Evolutionary conservation across 805 yeast genomes (phyloP).

Genomic region (Nakazawaea pomicola): DNA sequence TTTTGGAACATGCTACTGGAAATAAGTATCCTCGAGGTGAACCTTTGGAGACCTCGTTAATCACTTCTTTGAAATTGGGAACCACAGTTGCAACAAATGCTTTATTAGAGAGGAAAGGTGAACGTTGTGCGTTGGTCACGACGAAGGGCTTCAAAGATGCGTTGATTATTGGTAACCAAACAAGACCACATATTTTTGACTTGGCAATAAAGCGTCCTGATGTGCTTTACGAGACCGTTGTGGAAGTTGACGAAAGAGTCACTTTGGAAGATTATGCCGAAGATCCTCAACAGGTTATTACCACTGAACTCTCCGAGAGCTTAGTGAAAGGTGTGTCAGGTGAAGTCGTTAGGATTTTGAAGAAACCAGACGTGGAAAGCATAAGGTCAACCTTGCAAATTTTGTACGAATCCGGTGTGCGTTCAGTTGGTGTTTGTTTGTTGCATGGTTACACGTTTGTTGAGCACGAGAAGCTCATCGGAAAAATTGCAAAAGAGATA

Average conservation of each 20-base stretch:
- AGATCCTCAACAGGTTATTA: slow-evolving; percentile 43
- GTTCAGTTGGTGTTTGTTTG: slow-evolving; percentile 67
- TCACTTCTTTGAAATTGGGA: slow-evolving; percentile 78
- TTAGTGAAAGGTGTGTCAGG: slow-evolving; percentile 59
- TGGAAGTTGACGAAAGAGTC: slow-evolving; percentile 87
- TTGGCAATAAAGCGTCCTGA: slow-evolving; percentile 68
- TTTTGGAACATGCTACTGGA: slow-evolving; percentile 57
- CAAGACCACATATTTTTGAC: slow-evolving; percentile 87
- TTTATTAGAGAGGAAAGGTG: slow-evolving; percentile 87
- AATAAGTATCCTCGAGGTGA: slow-evolving; percentile 51
- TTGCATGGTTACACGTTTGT: slow-evolving; percentile 72
- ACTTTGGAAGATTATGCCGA: slow-evolving; percentile 78
- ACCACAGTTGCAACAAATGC: slow-evolving; percentile 97
- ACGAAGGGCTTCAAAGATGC: slow-evolving; percentile 88
- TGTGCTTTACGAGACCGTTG: slow-evolving; percentile 67
- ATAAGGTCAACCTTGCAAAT: slow-evolving; percentile 36
- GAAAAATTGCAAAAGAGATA: slow-evolving; percentile 51
- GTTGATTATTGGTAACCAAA: slow-evolving; percentile 81
- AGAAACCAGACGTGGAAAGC: slow-evolving; percentile 41
- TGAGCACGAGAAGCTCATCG: slow-evolving; percentile 59
- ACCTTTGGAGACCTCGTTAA: slow-evolving; percentile 56
- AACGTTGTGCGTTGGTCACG: slow-evolving; percentile 76
- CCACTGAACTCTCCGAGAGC: slow-evolving; percentile 17
- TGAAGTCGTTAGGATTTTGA: slow-evolving; percentile 56
- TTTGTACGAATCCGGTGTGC: slow-evolving; percentile 52